Evolutionary conservation across 2,329 filamentous ascomycete species (phyloP).

Genomic region (Pseudogymnoascus sp.): DNA sequence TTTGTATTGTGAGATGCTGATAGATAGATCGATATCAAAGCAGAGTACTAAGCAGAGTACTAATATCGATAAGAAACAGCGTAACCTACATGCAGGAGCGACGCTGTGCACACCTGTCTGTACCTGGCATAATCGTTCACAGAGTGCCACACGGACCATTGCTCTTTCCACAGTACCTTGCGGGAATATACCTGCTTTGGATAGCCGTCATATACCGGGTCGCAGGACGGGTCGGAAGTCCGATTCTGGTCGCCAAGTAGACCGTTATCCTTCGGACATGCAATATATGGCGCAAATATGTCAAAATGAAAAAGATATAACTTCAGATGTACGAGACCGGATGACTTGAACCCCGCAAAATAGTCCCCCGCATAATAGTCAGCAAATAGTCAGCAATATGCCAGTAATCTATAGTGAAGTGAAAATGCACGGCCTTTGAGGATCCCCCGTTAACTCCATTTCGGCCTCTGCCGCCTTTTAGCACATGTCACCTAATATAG

Average conservation of each 20-base stretch:
- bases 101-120: not conserved
- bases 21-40: not conserved
- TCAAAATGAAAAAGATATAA: not conserved
- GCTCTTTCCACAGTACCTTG: not conserved
- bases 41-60: not conserved
- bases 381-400: not conserved
- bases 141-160: not conserved
- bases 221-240: too few species aligned
- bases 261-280: too few species aligned
- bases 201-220: too few species aligned
- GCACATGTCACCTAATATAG: not conserved
- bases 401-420: not conserved
- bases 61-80: not conserved
- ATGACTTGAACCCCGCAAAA: not conserved
- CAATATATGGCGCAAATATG: not conserved
- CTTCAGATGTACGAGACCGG: not conserved
- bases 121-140: not conserved
- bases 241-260: too few species aligned
- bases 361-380: not conserved
- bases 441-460: not conserved
- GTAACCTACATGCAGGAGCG: conserved; percentile 2
- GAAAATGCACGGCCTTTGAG: not conserved
- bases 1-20: not conserved
- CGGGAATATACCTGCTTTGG: too few species aligned
- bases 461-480: conserved; percentile 2